Evolutionary conservation across 768 basidiomycete species (phyloP).

Genomic region (Suillus plorans): DNA sequence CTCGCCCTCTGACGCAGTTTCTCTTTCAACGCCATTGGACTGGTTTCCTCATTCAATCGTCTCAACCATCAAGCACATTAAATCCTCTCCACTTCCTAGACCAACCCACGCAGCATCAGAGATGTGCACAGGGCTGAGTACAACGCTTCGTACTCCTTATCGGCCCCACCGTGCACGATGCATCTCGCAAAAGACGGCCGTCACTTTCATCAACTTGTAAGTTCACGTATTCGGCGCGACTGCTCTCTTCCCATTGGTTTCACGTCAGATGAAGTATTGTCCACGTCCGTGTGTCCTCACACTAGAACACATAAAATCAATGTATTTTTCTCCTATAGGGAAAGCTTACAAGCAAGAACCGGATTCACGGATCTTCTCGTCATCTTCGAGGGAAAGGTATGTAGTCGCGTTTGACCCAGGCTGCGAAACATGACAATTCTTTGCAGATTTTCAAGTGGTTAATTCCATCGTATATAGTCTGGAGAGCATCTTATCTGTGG

Average conservation of each 20-base stretch:
- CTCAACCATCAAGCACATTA: not conserved
- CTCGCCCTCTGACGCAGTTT: not conserved
- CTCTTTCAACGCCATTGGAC: not conserved
- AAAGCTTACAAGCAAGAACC: not conserved
- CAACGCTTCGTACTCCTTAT: not conserved
- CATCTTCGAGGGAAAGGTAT: not conserved
- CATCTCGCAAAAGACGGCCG: not conserved
- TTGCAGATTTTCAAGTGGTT: not conserved
- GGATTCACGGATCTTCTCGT: not conserved
- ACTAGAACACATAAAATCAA: not conserved
- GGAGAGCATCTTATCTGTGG: not conserved
- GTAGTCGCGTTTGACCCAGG: not conserved
- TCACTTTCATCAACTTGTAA: not conserved
- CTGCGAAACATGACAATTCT: not conserved
- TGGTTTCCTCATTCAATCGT: not conserved
- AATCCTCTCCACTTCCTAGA: not conserved
- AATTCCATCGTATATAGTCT: not conserved
- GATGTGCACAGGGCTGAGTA: not conserved
- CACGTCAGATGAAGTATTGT: not conserved
- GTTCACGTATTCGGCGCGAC: not conserved
- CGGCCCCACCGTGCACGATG: not conserved
- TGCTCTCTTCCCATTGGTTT: not conserved
- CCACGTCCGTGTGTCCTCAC: not conserved
- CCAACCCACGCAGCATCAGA: not conserved
- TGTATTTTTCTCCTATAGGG: not conserved